Base-by-base conservation (phyloP, 768 basidiomycete species). In the Collybia nuda region DNA sequence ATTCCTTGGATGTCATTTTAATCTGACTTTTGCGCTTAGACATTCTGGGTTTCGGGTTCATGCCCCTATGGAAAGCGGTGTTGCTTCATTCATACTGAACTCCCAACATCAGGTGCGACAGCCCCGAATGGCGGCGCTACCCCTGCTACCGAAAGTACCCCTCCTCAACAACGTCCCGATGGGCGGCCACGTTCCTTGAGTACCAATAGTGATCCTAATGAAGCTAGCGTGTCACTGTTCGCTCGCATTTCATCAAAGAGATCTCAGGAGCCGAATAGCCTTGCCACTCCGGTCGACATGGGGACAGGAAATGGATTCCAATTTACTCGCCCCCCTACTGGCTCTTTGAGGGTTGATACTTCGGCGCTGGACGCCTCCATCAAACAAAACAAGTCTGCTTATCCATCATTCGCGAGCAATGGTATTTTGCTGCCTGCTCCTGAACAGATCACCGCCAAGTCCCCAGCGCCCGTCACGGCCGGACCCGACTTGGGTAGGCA, bases 41-140 rank as follows among this genome's bases (percentile, higher is more conserved):
- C 92, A 6, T 94, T 94, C 76, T 94, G 92, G 90, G 87, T 93
- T 11, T 93, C 91, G 41, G 92, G 92, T 22, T 91, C 92, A 15
- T 94, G 92, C 63, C 92, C 92, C 0, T 94, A 94, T 57, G 92
- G 93, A 47, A 93, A 93, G 68, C 74, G 92, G 50, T 94, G 92
- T 68, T 94, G 92, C 72, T 94, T 94, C 78, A 93, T 94, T 60
- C 92, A 94, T 62, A 93, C 92, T 2, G 90, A 90, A 61, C 75
- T 91, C 40, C 88, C 90, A 15, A 74, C 77, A 40, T 74, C 80
- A n/a, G 85, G 81, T 22, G 72, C 75, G 17, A 71, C 80, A 40
- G 79, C 80, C 49, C 79, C 79, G 41, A 74, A 79, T 6, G 47
- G 52, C 29, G 66, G 63, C 40, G 68, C 66, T 36, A 66, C 71